Evolutionary conservation across 2,329 filamentous ascomycete genomes (phyloP).

Genomic region (Teratosphaeria zuluensis): DNA sequence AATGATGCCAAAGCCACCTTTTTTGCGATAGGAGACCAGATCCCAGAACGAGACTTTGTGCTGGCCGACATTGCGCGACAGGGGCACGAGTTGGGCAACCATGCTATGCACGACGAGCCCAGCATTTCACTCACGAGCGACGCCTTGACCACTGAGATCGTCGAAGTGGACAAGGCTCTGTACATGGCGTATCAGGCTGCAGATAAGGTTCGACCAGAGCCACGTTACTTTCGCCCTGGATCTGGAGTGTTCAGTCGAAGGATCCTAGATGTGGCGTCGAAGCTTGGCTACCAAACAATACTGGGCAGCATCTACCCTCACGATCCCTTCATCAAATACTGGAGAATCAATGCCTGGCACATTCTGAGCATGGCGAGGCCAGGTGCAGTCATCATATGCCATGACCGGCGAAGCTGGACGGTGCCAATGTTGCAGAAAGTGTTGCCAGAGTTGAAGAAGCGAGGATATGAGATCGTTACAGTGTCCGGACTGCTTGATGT

Average conservation of each 20-base stretch:
- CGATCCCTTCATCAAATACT: constrained; percentile 71
- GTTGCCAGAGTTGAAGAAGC: constrained; percentile 58
- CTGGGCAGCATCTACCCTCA: constrained; percentile 81
- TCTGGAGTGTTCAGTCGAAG: constrained; percentile 69
- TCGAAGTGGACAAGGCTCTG: constrained; percentile 53
- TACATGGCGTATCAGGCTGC: constrained; percentile 43
- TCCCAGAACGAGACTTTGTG: constrained; percentile 42
- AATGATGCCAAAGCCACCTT: constrained; percentile 70
- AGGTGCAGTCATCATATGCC: constrained; percentile 74
- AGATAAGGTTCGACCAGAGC: constrained; percentile 31
- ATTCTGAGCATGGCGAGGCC: constrained; percentile 69
- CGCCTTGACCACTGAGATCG: constrained; percentile 55
- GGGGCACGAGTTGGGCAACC: constrained; percentile 62
- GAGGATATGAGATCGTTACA: constrained; percentile 63
- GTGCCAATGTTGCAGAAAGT: constrained; percentile 65
- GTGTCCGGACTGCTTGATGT: constrained; percentile 54
- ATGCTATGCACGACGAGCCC: constrained; percentile 81
- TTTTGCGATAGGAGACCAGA: constrained; percentile 78
- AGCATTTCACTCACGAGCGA: constrained; percentile 51
- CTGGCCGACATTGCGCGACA: constrained; percentile 44
- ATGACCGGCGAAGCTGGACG: constrained; percentile 78
- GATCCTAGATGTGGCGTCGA: constrained; percentile 53
- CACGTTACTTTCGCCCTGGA: constrained; percentile 70
- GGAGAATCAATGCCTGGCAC: constrained; percentile 63
- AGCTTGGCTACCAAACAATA: constrained; percentile 61